Evolutionary conservation across 768 basidiomycete genomes (phyloP).

Genomic region (Termitomyces sp.): DNA sequence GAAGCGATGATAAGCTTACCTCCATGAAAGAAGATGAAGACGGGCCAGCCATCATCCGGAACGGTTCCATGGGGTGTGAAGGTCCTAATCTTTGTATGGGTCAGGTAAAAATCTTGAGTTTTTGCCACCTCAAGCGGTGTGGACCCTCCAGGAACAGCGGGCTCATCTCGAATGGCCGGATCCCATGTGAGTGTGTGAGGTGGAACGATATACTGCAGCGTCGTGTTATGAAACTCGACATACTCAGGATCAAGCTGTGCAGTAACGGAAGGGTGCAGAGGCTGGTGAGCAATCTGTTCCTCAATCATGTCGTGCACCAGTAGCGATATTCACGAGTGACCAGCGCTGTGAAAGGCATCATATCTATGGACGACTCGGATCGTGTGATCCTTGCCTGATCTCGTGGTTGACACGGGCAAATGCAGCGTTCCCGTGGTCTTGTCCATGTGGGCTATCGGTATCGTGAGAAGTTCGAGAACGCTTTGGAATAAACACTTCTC

Average conservation of each 20-base stretch:
- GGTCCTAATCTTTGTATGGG: conserved; percentile 49
- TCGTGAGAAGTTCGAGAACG: not conserved
- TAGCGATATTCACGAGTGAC: not conserved
- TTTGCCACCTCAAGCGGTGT: conserved; percentile 49
- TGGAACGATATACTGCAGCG: conserved; percentile 39
- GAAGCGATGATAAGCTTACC: conserved; percentile 29
- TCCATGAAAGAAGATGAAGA: conserved; percentile 71
- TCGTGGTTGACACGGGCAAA: not conserved
- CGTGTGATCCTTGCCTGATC: not conserved
- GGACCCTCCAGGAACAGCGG: conserved; percentile 53
- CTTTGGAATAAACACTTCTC: not conserved
- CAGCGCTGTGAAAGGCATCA: not conserved
- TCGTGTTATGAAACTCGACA: conserved; percentile 50
- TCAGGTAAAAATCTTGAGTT: conserved; percentile 46
- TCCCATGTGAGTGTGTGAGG: conserved; percentile 60
- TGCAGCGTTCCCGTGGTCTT: not conserved
- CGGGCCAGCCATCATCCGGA: conserved; percentile 60
- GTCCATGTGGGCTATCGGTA: not conserved
- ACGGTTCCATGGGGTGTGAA: conserved; percentile 54
- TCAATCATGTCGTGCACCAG: not conserved
- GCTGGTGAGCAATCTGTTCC: conserved; percentile 25
- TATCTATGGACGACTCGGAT: not conserved
- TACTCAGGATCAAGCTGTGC: conserved; percentile 62
- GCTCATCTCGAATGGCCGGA: conserved; percentile 44
- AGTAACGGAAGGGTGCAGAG: conserved; percentile 59